Percentiles rank a stretch among this genome's conserved stretches.
Conservation (phyloP, 73 alveolate species). For the Stentor roeselii region DNA sequence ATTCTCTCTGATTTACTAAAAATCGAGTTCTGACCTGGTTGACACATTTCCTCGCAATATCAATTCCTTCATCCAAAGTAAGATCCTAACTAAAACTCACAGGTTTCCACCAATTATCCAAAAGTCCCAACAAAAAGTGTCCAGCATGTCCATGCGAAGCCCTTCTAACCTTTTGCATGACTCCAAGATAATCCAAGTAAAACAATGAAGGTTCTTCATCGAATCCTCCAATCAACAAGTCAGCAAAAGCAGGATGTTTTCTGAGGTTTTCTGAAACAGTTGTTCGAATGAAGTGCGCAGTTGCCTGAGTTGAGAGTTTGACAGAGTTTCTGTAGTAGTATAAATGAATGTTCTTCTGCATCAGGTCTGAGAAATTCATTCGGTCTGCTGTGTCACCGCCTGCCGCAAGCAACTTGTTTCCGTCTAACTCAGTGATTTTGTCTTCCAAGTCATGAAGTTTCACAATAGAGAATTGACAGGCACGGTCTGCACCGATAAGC, state of each 20-base stretch:
- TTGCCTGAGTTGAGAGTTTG: slow-evolving; percentile 71
- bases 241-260: slow-evolving; percentile 81
- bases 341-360: slow-evolving; percentile 79
- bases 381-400: slow-evolving; percentile 91
- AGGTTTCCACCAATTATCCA: slow-evolving; percentile 79
- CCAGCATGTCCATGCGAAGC: slow-evolving; percentile 97
- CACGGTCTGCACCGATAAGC: slow-evolving; percentile 66
- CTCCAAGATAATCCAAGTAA: slow-evolving; percentile 95
- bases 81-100: slow-evolving; percentile 57
- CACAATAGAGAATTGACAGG: slow-evolving; percentile 66
- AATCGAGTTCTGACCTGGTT: slow-evolving; percentile 82
- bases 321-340: slow-evolving; percentile 73
- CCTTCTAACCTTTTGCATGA: slow-evolving; percentile 74
- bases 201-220: slow-evolving; percentile 76
- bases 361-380: slow-evolving; percentile 69
- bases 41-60: slow-evolving; percentile 73
- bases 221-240: slow-evolving; percentile 83
- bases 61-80: slow-evolving; percentile 85
- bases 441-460: slow-evolving; percentile 80
- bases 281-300: slow-evolving; percentile 86
- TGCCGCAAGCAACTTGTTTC: slow-evolving; percentile 75
- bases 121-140: slow-evolving; percentile 77
- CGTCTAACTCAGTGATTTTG: slow-evolving; percentile 66
- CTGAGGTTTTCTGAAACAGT: slow-evolving; percentile 74
- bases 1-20: slow-evolving; percentile 71